Conservation (phyloP, 1,284 basidiomycete genomes). For the Schizophyllum commune region DNA sequence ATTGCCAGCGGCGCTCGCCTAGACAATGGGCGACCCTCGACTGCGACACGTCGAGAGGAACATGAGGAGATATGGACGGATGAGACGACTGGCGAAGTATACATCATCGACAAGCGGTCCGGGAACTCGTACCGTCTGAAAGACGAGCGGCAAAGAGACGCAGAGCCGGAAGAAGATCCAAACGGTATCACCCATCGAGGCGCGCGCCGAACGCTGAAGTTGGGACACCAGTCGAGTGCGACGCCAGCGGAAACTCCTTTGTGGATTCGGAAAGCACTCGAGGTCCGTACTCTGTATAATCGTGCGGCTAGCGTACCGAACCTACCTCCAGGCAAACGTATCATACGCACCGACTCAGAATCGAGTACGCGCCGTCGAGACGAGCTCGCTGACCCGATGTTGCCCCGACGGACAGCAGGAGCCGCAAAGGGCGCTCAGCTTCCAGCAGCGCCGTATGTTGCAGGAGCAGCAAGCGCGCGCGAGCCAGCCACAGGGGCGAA, state of each 20-base stretch:
- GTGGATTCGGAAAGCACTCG: neutral
- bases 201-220: neutral
- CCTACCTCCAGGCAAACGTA: neutral
- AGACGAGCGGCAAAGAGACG: neutral
- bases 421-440: neutral
- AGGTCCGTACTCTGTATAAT: neutral
- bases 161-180: neutral
- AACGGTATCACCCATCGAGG: neutral
- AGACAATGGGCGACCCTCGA: slow-evolving; percentile 1
- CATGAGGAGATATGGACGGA: slow-evolving; percentile 50
- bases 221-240: neutral
- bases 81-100: slow-evolving; percentile 54
- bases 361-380: neutral
- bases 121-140: slow-evolving; percentile 38
- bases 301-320: too few relatives aligned
- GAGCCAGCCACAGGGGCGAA: slow-evolving; percentile 5
- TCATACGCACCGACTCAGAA: neutral
- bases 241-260: neutral
- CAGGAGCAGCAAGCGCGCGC: neutral
- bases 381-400: neutral
- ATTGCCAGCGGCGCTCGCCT: neutral
- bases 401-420: neutral
- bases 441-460: slow-evolving; percentile 6
- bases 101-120: slow-evolving; percentile 61
- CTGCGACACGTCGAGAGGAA: slow-evolving; percentile 8